A percentile compares a stretch with the other conserved stretches of the same genome.
Conservation (phyloP, 805 yeast species). For the Suhomyces canberraensis region DNA sequence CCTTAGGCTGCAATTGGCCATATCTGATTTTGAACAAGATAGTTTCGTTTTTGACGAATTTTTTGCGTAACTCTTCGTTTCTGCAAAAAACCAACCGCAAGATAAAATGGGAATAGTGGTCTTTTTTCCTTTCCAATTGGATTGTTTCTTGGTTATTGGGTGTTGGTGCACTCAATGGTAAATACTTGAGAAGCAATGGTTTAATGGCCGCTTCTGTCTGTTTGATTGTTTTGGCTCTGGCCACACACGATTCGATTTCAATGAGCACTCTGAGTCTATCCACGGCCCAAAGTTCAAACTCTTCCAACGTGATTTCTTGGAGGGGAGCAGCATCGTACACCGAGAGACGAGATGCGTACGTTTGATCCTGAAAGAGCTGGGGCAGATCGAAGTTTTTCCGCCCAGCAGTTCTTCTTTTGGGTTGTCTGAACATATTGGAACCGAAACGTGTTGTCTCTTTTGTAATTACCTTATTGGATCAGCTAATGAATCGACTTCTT, state of each 20-base stretch:
- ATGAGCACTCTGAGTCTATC: conserved; percentile 80
- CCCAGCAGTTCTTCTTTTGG: conserved; percentile 72
- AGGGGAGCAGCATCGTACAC: conserved; percentile 76
- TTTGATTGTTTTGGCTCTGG: conserved; percentile 58
- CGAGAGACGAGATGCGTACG: conserved; percentile 61
- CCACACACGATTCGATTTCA: conserved; percentile 74
- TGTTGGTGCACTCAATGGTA: conserved; percentile 57
- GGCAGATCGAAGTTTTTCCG: conserved; percentile 58
- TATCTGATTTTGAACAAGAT: conserved; percentile 72
- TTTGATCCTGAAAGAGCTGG: conserved; percentile 26
- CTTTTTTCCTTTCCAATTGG: conserved; percentile 71
- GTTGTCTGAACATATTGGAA: conserved; percentile 63
- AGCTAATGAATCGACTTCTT: neutral
- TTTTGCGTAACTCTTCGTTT: conserved; percentile 72
- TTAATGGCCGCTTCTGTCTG: conserved; percentile 66
- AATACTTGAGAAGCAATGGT: conserved; percentile 58
- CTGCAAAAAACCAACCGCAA: conserved; percentile 87
- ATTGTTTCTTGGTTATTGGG: conserved; percentile 34
- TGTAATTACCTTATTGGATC: no score
- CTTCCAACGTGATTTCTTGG: conserved; percentile 84
- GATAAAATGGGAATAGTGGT: conserved; percentile 88
- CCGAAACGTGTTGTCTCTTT: no score
- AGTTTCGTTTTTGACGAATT: conserved; percentile 77
- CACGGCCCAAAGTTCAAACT: conserved; percentile 94
- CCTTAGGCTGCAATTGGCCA: conserved; percentile 56